Base-by-base conservation (phyloP, 2,329 filamentous ascomycete genomes). In the Drechslera avenae region DNA sequence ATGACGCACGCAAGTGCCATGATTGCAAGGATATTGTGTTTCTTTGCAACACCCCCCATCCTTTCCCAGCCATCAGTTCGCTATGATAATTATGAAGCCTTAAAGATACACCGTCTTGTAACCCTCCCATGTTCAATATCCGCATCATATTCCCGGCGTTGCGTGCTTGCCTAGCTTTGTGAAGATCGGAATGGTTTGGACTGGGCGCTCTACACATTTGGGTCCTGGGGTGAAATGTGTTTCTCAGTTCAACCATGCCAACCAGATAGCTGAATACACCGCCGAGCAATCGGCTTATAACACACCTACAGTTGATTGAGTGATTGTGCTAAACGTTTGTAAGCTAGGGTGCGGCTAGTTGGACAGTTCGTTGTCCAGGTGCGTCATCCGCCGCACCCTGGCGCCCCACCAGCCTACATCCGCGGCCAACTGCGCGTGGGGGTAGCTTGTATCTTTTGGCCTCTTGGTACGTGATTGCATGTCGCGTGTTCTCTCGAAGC, bases 121-220 rank as follows among this genome's bases (percentile, higher is more conserved):
- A 68, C 68, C 67, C 68, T 60, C 52, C 51, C 59, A 62, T 61
- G 54, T 59, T 53, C 56, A 58, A 51, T 62, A 69, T 56, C 68
- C 70, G 70, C 71, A 74, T 74, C 71, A 74, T 74, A 73, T 72
- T 68, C 70, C 69, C 58, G 71, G 71, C 68, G 71, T 73, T 71
- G 59, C 51, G 62, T 68, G 59, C 67, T 67, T 66, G 61, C 37
- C 52, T 62, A 51, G 56, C 57, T 60, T 45, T 61, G 59, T 60
- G 50, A 58, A 54, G 53, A 52, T 42, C 54, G 59, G 61, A 62
- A 51, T 53, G 56, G 62, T 56, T 57, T 56, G 55, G 56, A 56
- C 54, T 50, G 61, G 59, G 56, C 50, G 44, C 53, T 50, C 46
- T 55, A 49, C 46, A 52, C 56, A 50, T 47, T 40, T 45, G 39